Evolutionary conservation across 306 rosid genomes (phyloP), one percentile per base, ranked within the genome.

Genomic region (Carpinus fangiana): DNA sequence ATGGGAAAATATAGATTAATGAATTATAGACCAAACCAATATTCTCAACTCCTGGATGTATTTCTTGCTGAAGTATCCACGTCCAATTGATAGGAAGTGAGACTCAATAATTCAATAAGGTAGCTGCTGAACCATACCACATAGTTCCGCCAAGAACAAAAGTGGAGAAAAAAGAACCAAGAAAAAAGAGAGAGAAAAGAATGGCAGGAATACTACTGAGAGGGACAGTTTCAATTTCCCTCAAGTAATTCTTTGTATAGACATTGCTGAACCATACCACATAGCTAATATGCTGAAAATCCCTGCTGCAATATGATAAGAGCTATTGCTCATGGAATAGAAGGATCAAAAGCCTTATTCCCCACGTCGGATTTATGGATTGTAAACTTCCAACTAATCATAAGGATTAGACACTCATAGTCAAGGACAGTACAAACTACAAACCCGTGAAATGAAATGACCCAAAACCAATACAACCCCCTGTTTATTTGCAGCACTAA

Each of bases 21-120:
- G 67, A 64, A 51, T 77, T 68, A 21, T 66, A 76, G 43, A 12
- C 52, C 14, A 48, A 12, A 48, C 74, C 21, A 38, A 23, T 8
- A 11, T 7, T 11, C 36, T 65, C 67, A 38, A 41, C n/a, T 77
- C 68, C 68, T 67, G 21, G n/a, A 53, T 59, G 26, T 10, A 54
- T 64, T 76, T 64, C 62, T 76, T 48, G 52, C 34, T 28, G 73
- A 76, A 53, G 57, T 38, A 77, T 43, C n/a, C 74, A 21, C 26
- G 7, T 54, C 34, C 20, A 26, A 54, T 77, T 69, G 69, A 69
- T 38, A 53, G 67, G 45, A 0, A 17, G 64, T 12, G 10, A 26
- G 55, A 43, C 77, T 41, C 57, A 56, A 57, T 56, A 56, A 43
- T 74, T 74, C 59, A 60, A 45, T n/a, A 8, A 18, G 41, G 43